Base-by-base conservation (phyloP, 2,329 filamentous ascomycete species). In the Zelopaecilomyces penicillatus region DNA sequence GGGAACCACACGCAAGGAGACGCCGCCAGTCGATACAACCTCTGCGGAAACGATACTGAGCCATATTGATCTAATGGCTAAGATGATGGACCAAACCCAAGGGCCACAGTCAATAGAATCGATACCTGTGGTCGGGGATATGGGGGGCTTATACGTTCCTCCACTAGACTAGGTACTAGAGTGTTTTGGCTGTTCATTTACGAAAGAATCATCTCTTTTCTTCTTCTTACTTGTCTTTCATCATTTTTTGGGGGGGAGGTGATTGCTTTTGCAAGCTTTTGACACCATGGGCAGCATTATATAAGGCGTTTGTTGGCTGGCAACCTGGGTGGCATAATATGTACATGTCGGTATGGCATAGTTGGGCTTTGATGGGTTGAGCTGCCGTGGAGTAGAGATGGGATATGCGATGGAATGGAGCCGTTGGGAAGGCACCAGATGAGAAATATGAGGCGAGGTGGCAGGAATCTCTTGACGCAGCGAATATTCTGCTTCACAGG, bases 1-100 rank as follows among this genome's bases (percentile, higher is more conserved):
- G 77, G 76, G 76, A 30, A 65, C 67, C 5, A 70, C 75, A 51
- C 72, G 71, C 61, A 65, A 68, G 6, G 64, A 63, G 12, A 69
- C 59, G 10, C 42, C 46, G 30, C 46, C 42, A 2, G 39, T 29
- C 5, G 55, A 56, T 30, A 48, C 68, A 62, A 52, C 62, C 57
- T 50, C 57, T 19, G 57, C 57, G 5, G 61, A 62, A 37, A 63
- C 63, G 35, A 65, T 66, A 59, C 56, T 65, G 43, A 64, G 58
- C 39, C 65, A 68, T 42, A 67, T 68, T 36, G 64, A 68, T 49
- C 52, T 67, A 39, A 64, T 68, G 58, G 60, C 64, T 32, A 60
- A 65, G 31, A 55, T 67, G 50, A 52, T 64, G 46, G 43, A 49
- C 30, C 41, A 37, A 30, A 59, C 56, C 38, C 60, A 64, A 44